phyloP scores from a whole-genome alignment of 768 basidiomycete genomes.

The Dendrothele bispora region DNA sequence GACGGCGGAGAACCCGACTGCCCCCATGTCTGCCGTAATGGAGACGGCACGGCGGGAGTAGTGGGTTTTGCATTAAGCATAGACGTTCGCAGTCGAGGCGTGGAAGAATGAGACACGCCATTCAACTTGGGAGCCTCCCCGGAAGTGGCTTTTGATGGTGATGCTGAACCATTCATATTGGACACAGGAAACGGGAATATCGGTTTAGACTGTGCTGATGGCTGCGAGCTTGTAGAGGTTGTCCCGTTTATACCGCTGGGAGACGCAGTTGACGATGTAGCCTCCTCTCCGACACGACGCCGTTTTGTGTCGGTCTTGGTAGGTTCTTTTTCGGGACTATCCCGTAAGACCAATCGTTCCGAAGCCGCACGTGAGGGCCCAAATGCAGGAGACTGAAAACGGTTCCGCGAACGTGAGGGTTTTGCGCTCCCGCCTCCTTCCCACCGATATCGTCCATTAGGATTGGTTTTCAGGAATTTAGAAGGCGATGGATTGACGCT shows the following conservation, averaged over 20 bases:
- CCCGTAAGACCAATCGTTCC: conserved; percentile 35
- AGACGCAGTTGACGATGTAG: conserved; percentile 28
- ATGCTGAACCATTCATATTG: conserved; percentile 16
- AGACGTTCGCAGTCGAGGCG: conserved; percentile 38
- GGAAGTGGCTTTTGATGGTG: conserved; percentile 7
- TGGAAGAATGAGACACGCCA: conserved; percentile 4
- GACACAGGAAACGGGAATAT: conserved; percentile 35
- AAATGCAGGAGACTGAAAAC: conserved; percentile 75
- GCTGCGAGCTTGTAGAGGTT: conserved; percentile 31
- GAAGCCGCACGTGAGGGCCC: conserved; percentile 50
- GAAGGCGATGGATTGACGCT: conserved; percentile 38
- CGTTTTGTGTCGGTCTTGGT: conserved; percentile 56
- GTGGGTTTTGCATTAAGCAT: conserved; percentile 48
- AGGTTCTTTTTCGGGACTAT: conserved; percentile 18
- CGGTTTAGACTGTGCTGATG: conserved; percentile 18
- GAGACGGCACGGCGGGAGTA: conserved; percentile 67
- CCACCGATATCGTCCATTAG: conserved; percentile 74
- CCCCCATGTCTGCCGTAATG: conserved; percentile 73
- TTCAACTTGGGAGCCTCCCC: background rate
- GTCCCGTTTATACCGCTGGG: conserved; percentile 26
- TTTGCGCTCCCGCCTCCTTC: conserved; percentile 76
- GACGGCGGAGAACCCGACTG: conserved; percentile 33
- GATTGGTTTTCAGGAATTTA: conserved; percentile 64
- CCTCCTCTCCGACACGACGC: conserved; percentile 55
- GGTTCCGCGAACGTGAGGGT: conserved; percentile 49